Evolutionary conservation across 2,329 filamentous ascomycete species (phyloP).

Genomic region (Zymoseptoria brevis): DNA sequence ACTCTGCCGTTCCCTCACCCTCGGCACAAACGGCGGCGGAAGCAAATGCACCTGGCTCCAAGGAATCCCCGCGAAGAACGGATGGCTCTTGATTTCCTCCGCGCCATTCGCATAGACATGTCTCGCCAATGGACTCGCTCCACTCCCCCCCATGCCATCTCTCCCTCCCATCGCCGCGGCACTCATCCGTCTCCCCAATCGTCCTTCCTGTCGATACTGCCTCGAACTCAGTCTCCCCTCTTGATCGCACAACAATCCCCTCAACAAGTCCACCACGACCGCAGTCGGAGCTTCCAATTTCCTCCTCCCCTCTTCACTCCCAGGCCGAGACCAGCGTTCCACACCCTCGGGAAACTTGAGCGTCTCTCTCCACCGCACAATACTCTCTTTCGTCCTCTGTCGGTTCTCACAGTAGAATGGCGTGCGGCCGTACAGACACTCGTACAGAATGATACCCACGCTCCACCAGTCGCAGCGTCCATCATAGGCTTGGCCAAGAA

Average conservation of each 20-base stretch:
- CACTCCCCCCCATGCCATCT: background rate
- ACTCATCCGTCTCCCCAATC: constrained; percentile 31
- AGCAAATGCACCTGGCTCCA: constrained; percentile 69
- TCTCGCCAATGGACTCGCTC: constrained; percentile 19
- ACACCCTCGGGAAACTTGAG: constrained; percentile 59
- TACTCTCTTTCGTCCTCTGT: constrained; percentile 77
- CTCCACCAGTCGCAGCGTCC: constrained; percentile 97
- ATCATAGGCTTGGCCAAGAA: constrained; percentile 74
- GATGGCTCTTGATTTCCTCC: constrained; percentile 79
- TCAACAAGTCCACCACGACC: constrained; percentile 70
- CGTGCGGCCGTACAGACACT: constrained; percentile 87
- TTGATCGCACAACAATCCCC: constrained; percentile 63
- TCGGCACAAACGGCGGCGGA: constrained; percentile 71
- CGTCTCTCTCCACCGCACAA: constrained; percentile 62
- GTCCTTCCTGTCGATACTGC: constrained; percentile 57
- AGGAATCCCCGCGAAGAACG: constrained; percentile 71
- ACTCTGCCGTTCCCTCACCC: constrained; percentile 46
- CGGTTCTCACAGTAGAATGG: constrained; percentile 79
- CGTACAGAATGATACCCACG: constrained; percentile 85
- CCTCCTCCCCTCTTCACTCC: constrained; percentile 29
- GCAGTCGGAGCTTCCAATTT: constrained; percentile 50
- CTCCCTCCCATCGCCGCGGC: constrained; percentile 37
- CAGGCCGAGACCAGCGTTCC: constrained; percentile 46
- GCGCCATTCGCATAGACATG: constrained; percentile 75
- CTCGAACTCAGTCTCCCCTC: constrained; percentile 66